These are phyloP conservation scores for Beauveria varroae DNA, from an alignment of 2,329 filamentous ascomycete species.

Conservation along the genomic window DNA sequence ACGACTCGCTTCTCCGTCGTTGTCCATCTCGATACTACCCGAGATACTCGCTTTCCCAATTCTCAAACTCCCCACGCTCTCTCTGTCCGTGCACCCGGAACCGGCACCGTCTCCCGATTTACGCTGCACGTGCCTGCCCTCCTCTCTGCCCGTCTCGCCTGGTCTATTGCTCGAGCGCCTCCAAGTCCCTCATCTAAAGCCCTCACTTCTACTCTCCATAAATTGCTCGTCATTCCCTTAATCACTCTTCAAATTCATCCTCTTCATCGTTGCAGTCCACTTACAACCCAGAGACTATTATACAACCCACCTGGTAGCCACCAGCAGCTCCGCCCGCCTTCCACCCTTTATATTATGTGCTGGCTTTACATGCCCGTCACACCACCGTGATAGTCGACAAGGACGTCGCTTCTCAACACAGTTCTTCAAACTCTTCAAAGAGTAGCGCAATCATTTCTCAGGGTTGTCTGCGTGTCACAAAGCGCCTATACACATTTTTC, in stretches of 20 bases:
- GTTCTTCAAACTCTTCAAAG: not conserved
- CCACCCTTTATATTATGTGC: not conserved
- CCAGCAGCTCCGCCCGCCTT: not conserved
- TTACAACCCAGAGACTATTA: not conserved
- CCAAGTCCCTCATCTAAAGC: slow-evolving; percentile 4
- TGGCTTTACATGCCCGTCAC: not conserved
- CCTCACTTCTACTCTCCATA: not conserved
- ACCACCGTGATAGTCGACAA: not conserved
- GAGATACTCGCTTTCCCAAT: not conserved
- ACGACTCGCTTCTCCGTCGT: not conserved
- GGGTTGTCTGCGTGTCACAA: not conserved
- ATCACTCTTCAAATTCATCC: not conserved
- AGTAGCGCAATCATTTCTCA: not conserved
- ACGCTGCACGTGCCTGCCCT: slow-evolving; percentile 6
- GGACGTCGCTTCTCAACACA: not conserved
- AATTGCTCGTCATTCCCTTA: not conserved
- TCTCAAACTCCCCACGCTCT: not conserved
- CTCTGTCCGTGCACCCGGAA: not conserved
- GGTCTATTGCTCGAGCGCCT: not conserved
- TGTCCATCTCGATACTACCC: not conserved
- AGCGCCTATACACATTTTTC: not conserved
- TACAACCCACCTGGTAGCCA: not conserved
- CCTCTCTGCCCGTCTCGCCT: not conserved
- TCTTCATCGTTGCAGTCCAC: not conserved
- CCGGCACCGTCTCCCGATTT: not conserved